Conservation (phyloP, 176 grass and related monocot genomes). For the Bromus sterilis region DNA sequence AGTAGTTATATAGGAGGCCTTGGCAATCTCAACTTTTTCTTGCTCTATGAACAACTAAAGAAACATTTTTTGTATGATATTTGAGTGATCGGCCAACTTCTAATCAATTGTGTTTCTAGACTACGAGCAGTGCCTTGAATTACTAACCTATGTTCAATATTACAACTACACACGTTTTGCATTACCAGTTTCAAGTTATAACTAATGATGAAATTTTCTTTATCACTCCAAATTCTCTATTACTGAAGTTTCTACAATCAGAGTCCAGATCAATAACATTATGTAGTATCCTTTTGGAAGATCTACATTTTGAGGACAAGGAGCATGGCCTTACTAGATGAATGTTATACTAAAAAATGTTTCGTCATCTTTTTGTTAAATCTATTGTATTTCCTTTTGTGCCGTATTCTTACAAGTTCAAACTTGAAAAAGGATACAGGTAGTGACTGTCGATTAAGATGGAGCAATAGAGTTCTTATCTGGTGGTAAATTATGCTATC, state of each 20-base stretch:
- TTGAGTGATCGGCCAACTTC: background rate
- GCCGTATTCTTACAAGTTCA: background rate
- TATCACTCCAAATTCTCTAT: background rate
- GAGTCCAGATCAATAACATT: background rate
- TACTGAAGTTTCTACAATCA: background rate
- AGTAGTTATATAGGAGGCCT: background rate
- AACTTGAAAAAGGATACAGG: background rate
- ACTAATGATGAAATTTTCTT: background rate
- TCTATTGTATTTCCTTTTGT: background rate
- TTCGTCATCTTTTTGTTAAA: background rate
- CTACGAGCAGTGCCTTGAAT: background rate
- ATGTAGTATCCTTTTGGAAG: background rate
- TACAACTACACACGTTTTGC: background rate
- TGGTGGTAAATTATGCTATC: background rate
- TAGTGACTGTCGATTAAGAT: background rate
- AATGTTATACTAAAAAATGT: background rate
- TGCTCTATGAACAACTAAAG: background rate
- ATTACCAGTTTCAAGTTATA: background rate
- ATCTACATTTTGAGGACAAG: background rate
- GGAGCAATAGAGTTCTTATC: background rate
- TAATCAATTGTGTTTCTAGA: background rate
- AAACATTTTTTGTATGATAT: background rate
- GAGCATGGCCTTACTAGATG: background rate
- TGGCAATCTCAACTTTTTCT: background rate
- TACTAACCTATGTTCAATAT: background rate